Evolutionary conservation across 495 filamentous ascomycete genomes (phyloP), one percentile per base, ranked within the genome.

Genomic region (Aspergillus sclerotioniger): DNA sequence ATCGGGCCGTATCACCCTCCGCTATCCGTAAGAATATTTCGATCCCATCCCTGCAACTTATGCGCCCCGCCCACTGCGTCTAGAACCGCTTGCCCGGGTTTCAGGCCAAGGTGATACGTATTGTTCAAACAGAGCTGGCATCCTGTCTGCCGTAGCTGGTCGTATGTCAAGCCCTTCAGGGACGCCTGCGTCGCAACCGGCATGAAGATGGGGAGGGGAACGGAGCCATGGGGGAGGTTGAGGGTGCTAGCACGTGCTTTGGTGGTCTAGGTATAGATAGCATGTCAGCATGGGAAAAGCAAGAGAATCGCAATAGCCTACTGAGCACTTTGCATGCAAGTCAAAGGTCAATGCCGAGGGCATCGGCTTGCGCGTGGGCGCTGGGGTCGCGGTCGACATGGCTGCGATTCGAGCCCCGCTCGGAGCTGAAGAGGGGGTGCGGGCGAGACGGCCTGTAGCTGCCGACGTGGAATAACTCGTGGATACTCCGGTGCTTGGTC

Each of bases 151-250:
- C 92, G 90, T 19, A 99, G 76, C 64, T 99, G 94, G 60, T 93
- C 88, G 2, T 92, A 90, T 28, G 94, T 97, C 54, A 99, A 75
- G 28, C 94, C 94, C 70, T 99, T 99, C 31, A 99, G 76, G 0
- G 93, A 92, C 0, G 90, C 94, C 72, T 99, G 94, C n/a, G 94
- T 98, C 16, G 95, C 94, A 29, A 98, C 94, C 16, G 94, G 94
- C 92, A 98, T 98, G 72, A 98, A 99, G 20, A 97, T 85, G 2
- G 94, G 94, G 10, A 97, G 82, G 51, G 88, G 82, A 13, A 98
- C 92, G 0, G 87, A 80, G 63, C 94, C 94, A 83, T 98, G 95
- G 35, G 94, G 94, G 1, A 99, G 86, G 12, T 86, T 85, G 47
- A 99, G 83, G 54, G 86, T 85, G 54, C 92, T 90, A n/a, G 94